Evolutionary conservation across 352 stramenopile genomes (phyloP).

Genomic region (Phytophthora agathidicida): DNA sequence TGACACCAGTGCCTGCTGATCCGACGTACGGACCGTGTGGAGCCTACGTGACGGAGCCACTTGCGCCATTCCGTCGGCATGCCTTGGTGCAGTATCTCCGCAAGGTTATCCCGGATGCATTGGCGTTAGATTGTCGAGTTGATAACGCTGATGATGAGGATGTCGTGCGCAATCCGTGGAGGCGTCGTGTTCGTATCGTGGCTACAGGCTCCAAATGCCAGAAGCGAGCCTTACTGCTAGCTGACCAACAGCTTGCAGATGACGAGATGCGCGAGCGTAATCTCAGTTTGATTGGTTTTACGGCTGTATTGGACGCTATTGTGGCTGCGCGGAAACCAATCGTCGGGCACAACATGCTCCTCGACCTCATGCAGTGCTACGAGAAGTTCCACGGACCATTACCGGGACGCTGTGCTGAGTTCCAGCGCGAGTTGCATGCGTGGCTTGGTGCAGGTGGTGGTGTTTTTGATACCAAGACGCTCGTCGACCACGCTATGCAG

Average conservation of each 20-base stretch:
- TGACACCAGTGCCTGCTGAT: conserved; percentile 32
- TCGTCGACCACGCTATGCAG: conserved; percentile 72
- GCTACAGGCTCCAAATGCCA: conserved; percentile 27
- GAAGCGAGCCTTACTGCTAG: conserved; percentile 36
- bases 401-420: conserved; percentile 57
- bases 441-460: conserved; percentile 51
- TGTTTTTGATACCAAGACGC: conserved; percentile 80
- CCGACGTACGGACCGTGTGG: conserved; percentile 27
- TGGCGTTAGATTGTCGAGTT: conserved; percentile 66
- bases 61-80: conserved; percentile 68
- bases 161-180: conserved; percentile 58
- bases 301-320: conserved; percentile 62
- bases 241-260: conserved; percentile 35
- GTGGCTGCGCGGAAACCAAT: conserved; percentile 53
- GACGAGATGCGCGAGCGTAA: conserved; percentile 52
- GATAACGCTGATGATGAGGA: conserved; percentile 61
- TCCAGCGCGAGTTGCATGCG: conserved; percentile 56
- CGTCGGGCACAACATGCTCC: conserved; percentile 79
- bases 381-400: conserved; percentile 77
- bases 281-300: conserved; percentile 68
- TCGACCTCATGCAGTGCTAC: conserved; percentile 85
- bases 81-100: conserved; percentile 58
- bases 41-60: conserved; percentile 60
- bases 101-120: conserved; percentile 43
- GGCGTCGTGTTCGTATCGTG: conserved; percentile 65